Evolutionary conservation across 2,329 filamentous ascomycete genomes (phyloP).

Genomic region (Verticillium isaacii): DNA sequence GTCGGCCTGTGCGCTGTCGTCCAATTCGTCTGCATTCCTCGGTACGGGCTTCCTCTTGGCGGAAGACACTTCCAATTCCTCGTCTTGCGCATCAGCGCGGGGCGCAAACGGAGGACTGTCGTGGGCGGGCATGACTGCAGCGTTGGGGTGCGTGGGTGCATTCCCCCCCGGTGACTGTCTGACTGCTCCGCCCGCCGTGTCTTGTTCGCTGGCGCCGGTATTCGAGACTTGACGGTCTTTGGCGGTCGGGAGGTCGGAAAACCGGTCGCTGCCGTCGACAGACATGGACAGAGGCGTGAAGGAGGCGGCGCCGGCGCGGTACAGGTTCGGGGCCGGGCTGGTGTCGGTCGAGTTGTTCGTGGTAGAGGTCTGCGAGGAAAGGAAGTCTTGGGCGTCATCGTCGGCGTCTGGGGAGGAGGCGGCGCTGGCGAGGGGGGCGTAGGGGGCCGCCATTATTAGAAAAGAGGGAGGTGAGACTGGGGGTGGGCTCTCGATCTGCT

Average conservation of each 20-base stretch:
- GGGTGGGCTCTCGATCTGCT: not conserved
- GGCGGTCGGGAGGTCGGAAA: slow-evolving; percentile 3
- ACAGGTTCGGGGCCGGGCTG: slow-evolving; percentile 13
- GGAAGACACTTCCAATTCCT: not conserved
- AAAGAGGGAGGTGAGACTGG: not conserved
- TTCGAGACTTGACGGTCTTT: not conserved
- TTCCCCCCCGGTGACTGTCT: not conserved
- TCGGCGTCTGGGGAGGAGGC: not conserved
- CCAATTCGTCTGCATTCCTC: slow-evolving; percentile 1
- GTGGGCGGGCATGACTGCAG: not conserved
- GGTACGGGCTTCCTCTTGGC: not conserved
- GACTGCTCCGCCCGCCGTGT: not conserved
- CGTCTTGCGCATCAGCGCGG: not conserved
- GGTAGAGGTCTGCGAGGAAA: slow-evolving; percentile 6
- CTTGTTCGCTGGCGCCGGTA: not conserved
- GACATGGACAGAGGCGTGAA: slow-evolving; percentile 25
- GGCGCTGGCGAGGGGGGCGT: not conserved
- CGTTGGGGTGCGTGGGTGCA: not conserved
- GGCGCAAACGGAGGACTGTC: not conserved
- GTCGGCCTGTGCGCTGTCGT: not conserved
- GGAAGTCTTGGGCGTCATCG: slow-evolving; percentile 7
- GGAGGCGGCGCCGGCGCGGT: slow-evolving; percentile 17
- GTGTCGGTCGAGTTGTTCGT: slow-evolving; percentile 13
- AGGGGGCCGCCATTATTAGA: slow-evolving; percentile 5
- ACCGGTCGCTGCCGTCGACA: slow-evolving; percentile 14